Conservation (phyloP, 1,284 basidiomycete species). For the Flammula alnicola region DNA sequence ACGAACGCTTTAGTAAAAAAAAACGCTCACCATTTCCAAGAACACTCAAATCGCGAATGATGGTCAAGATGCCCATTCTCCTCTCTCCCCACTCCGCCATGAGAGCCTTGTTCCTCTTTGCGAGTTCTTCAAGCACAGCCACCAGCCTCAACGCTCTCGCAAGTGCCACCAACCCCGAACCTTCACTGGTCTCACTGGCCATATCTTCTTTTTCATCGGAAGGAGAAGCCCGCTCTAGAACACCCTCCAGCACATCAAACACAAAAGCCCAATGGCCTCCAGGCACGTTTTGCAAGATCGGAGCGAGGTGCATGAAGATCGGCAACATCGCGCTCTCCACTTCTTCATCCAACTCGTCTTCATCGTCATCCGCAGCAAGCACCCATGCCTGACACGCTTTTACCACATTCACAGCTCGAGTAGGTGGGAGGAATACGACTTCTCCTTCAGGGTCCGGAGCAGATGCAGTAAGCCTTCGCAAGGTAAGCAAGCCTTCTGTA, state of each 20-base stretch:
- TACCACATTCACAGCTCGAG: slow-evolving; percentile 88
- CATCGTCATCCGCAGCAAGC: slow-evolving; percentile 68
- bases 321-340: slow-evolving; percentile 79
- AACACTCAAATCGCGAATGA: slow-evolving; percentile 64
- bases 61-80: slow-evolving; percentile 53
- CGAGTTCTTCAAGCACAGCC: slow-evolving; percentile 72
- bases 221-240: slow-evolving; percentile 73
- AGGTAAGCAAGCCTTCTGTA: slow-evolving; percentile 67
- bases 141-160: slow-evolving; percentile 75
- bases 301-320: slow-evolving; percentile 79
- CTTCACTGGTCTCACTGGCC: slow-evolving; percentile 13
- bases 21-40: slow-evolving; percentile 51
- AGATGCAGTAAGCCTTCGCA: slow-evolving; percentile 75
- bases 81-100: slow-evolving; percentile 72
- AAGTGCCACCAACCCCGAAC: slow-evolving; percentile 60
- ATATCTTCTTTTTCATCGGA: slow-evolving; percentile 5
- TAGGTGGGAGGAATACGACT: slow-evolving; percentile 86
- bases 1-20: too few species aligned
- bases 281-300: slow-evolving; percentile 86
- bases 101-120: slow-evolving; percentile 74
- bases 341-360: slow-evolving; percentile 73
- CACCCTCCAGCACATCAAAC: slow-evolving; percentile 89
- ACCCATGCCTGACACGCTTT: slow-evolving; percentile 89
- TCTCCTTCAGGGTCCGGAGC: slow-evolving; percentile 84
- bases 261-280: slow-evolving; percentile 94